These are phyloP conservation scores for Lasiodiplodia sp. DNA, from an alignment of 2,329 filamentous ascomycete genomes.

Conservation along the genomic window DNA sequence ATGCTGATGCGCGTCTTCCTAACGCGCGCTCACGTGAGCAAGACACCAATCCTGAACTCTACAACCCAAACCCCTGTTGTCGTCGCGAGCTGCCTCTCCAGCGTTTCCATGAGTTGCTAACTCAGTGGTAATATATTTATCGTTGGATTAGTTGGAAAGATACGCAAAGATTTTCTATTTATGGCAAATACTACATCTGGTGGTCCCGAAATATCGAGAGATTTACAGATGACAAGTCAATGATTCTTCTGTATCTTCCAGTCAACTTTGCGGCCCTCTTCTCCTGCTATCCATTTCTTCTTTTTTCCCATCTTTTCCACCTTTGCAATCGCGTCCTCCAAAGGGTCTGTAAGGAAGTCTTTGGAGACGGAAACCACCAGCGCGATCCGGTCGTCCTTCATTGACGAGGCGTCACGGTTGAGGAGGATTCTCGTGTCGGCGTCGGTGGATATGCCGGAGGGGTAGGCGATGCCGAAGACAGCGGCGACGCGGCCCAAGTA, in stretches of 20 bases:
- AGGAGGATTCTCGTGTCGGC: slow-evolving; percentile 45
- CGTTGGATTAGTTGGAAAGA: no score
- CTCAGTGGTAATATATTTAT: no score
- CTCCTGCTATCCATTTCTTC: slow-evolving; percentile 43
- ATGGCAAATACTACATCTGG: no score
- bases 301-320: slow-evolving; percentile 50
- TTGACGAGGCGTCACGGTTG: slow-evolving; percentile 27
- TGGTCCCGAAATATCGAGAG: no score
- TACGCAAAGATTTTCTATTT: no score
- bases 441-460: slow-evolving; percentile 57
- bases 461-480: slow-evolving; percentile 67
- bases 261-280: slow-evolving; percentile 9
- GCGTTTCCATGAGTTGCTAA: no score
- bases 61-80: no score
- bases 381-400: slow-evolving; percentile 21
- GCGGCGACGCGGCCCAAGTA: slow-evolving; percentile 68
- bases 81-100: no score
- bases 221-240: background rate
- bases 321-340: slow-evolving; percentile 41
- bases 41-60: no score
- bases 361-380: slow-evolving; percentile 42
- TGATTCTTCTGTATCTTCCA: background rate
- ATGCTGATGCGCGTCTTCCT: no score
- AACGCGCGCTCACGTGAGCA: no score
- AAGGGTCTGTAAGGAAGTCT: slow-evolving; percentile 40